These are phyloP conservation scores for Eustoma russellianum DNA, from an alignment of 257 asterid genomes.

Conservation along the genomic window DNA sequence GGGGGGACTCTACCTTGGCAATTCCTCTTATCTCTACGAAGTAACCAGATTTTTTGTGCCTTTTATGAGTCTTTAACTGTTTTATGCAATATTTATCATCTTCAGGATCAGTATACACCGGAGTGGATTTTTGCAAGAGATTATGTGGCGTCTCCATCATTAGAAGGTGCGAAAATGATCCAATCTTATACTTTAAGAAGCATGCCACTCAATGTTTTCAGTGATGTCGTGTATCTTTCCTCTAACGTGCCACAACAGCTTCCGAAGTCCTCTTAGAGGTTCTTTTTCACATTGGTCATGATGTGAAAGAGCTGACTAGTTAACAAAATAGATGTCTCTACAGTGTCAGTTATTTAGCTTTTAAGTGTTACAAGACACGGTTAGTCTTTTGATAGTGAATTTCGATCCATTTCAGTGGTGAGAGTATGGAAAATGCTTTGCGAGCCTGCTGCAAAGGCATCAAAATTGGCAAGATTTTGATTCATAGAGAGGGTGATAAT, in stretches of 20 bases:
- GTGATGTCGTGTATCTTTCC: background rate
- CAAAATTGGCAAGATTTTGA: slow-evolving; percentile 93
- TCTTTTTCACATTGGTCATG: no score
- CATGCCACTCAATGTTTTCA: background rate
- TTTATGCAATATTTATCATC: slow-evolving; percentile 1
- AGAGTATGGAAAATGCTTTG: slow-evolving; percentile 88
- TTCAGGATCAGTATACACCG: slow-evolving; percentile 89
- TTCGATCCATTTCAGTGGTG: slow-evolving; percentile 49
- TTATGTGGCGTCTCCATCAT: slow-evolving; percentile 93
- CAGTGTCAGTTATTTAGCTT: background rate
- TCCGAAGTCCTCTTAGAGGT: no score
- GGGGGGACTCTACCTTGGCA: no score
- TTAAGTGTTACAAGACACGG: background rate
- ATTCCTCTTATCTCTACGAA: no score
- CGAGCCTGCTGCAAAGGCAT: slow-evolving; percentile 99
- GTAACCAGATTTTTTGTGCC: slow-evolving; percentile 7
- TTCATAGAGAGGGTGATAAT: slow-evolving; percentile 93
- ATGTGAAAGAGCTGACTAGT: no score
- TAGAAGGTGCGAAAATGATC: slow-evolving; percentile 53
- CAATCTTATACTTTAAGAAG: background rate
- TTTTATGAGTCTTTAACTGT: background rate
- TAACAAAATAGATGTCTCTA: no score
- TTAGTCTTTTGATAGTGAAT: background rate
- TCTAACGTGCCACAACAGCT: no score
- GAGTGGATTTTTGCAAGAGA: slow-evolving; percentile 95